Evolutionary conservation across 2,329 filamentous ascomycete genomes (phyloP).

Genomic region (Fonsecaea monophora): DNA sequence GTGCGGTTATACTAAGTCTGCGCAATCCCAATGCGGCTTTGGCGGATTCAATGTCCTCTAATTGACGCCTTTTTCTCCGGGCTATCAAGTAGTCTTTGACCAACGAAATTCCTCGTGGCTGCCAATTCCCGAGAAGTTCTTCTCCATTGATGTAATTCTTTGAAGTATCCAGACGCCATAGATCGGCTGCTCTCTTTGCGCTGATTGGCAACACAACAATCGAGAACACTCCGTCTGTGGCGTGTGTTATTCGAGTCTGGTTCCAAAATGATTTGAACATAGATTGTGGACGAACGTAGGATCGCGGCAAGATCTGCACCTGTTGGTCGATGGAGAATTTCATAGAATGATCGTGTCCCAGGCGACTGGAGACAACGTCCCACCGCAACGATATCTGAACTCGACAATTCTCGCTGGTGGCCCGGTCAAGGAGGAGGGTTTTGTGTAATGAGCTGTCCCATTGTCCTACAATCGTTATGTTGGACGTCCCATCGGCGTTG

Average conservation of each 20-base stretch:
- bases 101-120: constrained; percentile 84
- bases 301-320: constrained; percentile 82
- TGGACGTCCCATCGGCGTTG: constrained; percentile 88
- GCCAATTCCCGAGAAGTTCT: constrained; percentile 83
- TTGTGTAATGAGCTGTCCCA: constrained; percentile 96
- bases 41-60: constrained; percentile 77
- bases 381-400: constrained; percentile 87
- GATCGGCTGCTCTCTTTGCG: constrained; percentile 87
- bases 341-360: constrained; percentile 76
- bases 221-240: constrained; percentile 84
- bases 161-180: constrained; percentile 95
- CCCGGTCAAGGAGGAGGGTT: constrained; percentile 90
- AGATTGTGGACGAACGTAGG: constrained; percentile 83
- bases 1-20: constrained; percentile 42
- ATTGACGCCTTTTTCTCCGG: constrained; percentile 74
- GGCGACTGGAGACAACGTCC: constrained; percentile 81
- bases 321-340: constrained; percentile 80
- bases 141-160: constrained; percentile 97
- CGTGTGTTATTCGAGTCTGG: constrained; percentile 82
- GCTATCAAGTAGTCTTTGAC: constrained; percentile 84
- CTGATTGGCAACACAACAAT: constrained; percentile 84
- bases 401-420: constrained; percentile 89
- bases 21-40: constrained; percentile 52
- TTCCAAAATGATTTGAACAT: constrained; percentile 89
- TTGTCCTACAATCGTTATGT: constrained; percentile 84